Evolutionary conservation across 176 grass and related monocot species (phyloP).

Genomic region (Typha latifolia): DNA sequence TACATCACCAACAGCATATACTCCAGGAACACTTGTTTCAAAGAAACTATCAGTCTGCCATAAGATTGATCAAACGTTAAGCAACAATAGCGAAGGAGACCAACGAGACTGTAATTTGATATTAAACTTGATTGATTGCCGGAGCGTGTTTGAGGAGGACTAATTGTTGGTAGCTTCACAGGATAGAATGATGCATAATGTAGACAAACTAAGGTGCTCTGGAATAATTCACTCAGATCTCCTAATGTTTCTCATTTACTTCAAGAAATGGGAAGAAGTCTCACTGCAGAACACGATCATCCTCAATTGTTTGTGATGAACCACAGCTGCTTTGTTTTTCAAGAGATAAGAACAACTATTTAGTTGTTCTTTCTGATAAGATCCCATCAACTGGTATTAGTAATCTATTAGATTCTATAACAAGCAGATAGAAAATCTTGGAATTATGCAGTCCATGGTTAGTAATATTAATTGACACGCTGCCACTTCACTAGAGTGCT

Average conservation of each 20-base stretch:
- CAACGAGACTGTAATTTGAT: neutral
- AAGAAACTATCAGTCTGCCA: conserved; percentile 82
- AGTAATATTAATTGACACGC: neutral
- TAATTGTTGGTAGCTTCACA: neutral
- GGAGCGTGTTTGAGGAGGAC: neutral
- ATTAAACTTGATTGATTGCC: neutral
- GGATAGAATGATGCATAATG: neutral
- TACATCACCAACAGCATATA: conserved; percentile 89
- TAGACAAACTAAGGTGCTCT: neutral
- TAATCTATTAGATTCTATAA: neutral
- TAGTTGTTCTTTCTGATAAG: neutral
- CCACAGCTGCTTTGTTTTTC: no score
- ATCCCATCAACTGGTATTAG: neutral
- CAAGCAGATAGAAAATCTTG: neutral
- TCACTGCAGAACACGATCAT: no score
- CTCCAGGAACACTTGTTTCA: conserved; percentile 58
- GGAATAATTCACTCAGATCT: neutral
- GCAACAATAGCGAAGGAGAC: neutral
- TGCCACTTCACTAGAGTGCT: neutral
- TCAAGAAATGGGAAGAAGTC: neutral
- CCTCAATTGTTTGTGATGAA: no score
- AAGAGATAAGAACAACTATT: no score
- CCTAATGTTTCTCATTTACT: neutral
- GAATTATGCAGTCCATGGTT: neutral
- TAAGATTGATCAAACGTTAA: neutral